Base-by-base conservation (phyloP, 768 basidiomycete genomes). In the Filobasidium floriforme region DNA sequence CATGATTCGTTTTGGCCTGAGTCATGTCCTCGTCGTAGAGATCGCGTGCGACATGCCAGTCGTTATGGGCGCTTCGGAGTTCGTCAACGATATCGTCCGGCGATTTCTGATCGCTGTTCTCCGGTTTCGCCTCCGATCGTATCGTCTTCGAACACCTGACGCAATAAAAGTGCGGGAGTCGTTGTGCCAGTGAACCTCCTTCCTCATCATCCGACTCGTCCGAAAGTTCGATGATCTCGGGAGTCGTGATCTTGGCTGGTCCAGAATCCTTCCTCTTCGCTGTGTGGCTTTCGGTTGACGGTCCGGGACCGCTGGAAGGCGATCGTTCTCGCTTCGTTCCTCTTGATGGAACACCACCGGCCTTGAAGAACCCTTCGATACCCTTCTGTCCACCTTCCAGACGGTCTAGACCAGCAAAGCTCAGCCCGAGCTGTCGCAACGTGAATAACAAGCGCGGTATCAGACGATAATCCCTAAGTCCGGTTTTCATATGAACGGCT, bases 11-110 rank as follows among this genome's bases (percentile, higher is more conserved):
- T 52, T 59, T 43, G 65, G 69, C 41, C 70, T 72, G 57, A 74
- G 75, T 41, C 66, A 40, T 66, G 49, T n/a, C 70, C 66, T n/a
- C 60, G 80, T 82, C 82, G 24, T 87, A 83, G 60, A 97, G 75
- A 63, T 90, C 88, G 72, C 86, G 82, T 0, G 93, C 92, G 71
- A 91, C 86, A 77, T 97, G 93, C 76, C 85, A 96, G 78, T 96
- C 93, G 41, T 85, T 83, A 71, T 97, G 93, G 73, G 96, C 93
- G 43, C 70, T 74, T 62, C 74, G 74, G n/a, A 76, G 57, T 80
- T 60, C 19, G 60, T 71, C 1, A 37, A 61, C 29, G 46, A 62
- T 40, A 65, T 64, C 43, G 57, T 41, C 46, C 32, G 49, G 22
- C 14, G 32, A 9, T 61, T 69, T 1, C 66, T 63, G 1, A 41